Percentiles rank a stretch among this genome's conserved stretches.
Evolutionary conservation across 495 filamentous ascomycete species (phyloP).

Genomic region (Mytilinidion resinicola): DNA sequence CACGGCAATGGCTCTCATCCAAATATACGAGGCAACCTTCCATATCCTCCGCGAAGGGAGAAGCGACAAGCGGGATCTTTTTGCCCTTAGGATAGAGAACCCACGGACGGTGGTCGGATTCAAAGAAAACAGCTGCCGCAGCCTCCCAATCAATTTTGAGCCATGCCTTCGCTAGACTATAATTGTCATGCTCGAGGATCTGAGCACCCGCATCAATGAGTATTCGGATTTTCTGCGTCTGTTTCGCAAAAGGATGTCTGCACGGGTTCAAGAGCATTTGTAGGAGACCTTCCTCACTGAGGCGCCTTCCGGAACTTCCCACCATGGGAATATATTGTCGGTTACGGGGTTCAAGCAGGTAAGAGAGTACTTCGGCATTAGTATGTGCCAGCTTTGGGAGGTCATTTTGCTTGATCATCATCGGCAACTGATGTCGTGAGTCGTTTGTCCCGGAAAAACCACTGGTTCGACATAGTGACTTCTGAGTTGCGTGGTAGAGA

Average conservation of each 20-base stretch:
- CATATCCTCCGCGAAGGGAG: slow-evolving; percentile 55
- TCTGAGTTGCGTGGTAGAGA: slow-evolving; percentile 1
- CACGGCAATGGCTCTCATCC: slow-evolving; percentile 67
- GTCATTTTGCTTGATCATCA: slow-evolving; percentile 49
- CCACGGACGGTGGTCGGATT: slow-evolving; percentile 36
- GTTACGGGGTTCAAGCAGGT: slow-evolving; percentile 43
- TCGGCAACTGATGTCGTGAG: slow-evolving; percentile 42
- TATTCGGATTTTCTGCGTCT: slow-evolving; percentile 42
- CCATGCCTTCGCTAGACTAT: slow-evolving; percentile 43
- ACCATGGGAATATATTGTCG: slow-evolving; percentile 37
- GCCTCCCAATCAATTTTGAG: slow-evolving; percentile 33
- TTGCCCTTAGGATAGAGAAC: slow-evolving; percentile 43
- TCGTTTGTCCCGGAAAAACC: slow-evolving; percentile 55
- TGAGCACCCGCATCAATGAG: slow-evolving; percentile 50
- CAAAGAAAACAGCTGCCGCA: slow-evolving; percentile 43
- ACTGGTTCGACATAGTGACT: slow-evolving; percentile 33
- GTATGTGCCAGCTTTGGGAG: slow-evolving; percentile 44
- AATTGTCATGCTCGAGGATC: slow-evolving; percentile 44
- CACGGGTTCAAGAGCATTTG: slow-evolving; percentile 23
- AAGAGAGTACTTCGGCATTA: slow-evolving; percentile 49
- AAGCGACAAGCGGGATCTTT: slow-evolving; percentile 43
- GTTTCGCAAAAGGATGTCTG: too few relatives aligned
- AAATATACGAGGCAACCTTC: slow-evolving; percentile 61
- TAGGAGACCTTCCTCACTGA: slow-evolving; percentile 39
- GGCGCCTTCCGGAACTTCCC: slow-evolving; percentile 23